phyloP scores from a whole-genome alignment of 345 rosid species.

The Acer yangbiense region DNA sequence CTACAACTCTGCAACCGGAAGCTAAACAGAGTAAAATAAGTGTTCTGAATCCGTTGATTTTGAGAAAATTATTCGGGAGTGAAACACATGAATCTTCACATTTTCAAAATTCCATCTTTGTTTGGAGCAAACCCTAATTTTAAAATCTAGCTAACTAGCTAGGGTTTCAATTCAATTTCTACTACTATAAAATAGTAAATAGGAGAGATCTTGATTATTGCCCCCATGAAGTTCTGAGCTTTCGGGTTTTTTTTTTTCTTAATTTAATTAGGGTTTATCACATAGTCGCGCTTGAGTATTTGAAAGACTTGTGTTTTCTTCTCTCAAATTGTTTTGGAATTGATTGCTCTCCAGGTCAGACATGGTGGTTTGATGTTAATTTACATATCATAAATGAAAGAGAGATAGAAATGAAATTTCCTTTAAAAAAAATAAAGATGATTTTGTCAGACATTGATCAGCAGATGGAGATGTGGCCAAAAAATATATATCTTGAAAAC shows the following conservation, averaged over 20 bases:
- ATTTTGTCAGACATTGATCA: conserved; percentile 16
- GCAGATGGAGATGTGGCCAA: neutral
- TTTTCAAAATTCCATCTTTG: neutral
- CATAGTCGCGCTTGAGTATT: neutral
- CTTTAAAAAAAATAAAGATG: neutral
- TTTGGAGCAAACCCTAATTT: neutral
- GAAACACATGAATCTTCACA: neutral
- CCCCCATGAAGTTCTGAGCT: neutral
- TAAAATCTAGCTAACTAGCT: conserved; percentile 8
- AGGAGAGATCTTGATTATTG: conserved; percentile 1
- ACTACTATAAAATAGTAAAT: neutral
- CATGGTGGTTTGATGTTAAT: neutral
- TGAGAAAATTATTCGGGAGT: neutral
- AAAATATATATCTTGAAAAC: neutral
- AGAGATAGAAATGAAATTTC: neutral
- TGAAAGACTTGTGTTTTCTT: neutral
- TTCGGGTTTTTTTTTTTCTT: neutral
- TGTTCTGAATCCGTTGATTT: neutral
- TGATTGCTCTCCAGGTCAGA: neutral
- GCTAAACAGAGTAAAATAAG: neutral
- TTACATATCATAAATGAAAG: neutral
- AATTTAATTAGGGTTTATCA: neutral
- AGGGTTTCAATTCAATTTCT: conserved; percentile 8
- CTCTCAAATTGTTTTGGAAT: neutral
- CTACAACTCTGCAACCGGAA: neutral